A percentile compares a stretch with the other conserved stretches of the same genome.
phyloP scores from a whole-genome alignment of 192 early-diverging fungal species.

The Globomyces pollinis-pini region DNA sequence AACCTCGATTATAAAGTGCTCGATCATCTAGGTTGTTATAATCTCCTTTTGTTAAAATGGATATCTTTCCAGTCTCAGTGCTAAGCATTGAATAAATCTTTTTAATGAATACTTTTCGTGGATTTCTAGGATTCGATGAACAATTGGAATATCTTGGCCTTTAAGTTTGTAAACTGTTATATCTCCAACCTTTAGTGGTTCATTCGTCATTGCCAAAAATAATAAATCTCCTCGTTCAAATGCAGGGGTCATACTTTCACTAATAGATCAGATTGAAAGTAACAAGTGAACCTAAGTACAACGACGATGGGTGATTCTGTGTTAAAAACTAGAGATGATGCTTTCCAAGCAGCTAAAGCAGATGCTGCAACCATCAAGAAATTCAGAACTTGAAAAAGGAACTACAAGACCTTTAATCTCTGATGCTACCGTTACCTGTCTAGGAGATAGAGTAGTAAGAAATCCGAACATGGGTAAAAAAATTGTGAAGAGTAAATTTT shows the following conservation, averaged over 20 bases:
- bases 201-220: constrained; percentile 66
- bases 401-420: no score
- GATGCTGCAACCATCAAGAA: constrained; percentile 83
- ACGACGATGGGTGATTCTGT: constrained; percentile 95
- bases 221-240: constrained; percentile 90
- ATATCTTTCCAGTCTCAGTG: constrained; percentile 63
- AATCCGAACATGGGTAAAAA: background rate
- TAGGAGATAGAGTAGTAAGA: background rate
- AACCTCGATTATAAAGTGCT: constrained; percentile 50
- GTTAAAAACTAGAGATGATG: constrained; percentile 72
- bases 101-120: constrained; percentile 90
- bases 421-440: background rate
- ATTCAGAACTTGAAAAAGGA: constrained; percentile 65
- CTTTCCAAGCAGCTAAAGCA: constrained; percentile 97
- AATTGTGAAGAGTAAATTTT: no score
- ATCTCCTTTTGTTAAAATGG: constrained; percentile 93
- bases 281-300: constrained; percentile 54
- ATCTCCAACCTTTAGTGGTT: constrained; percentile 79
- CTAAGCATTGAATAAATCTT: constrained; percentile 55
- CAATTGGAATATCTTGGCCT: constrained; percentile 76
- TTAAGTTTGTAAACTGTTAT: constrained; percentile 23
- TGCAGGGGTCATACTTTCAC: constrained; percentile 96
- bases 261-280: no score
- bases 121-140: constrained; percentile 89
- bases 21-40: constrained; percentile 89